Percentiles rank a stretch among this genome's conserved stretches.
phyloP scores from a whole-genome alignment of 169 alveolate species.

The Eimeria mitis region DNA sequence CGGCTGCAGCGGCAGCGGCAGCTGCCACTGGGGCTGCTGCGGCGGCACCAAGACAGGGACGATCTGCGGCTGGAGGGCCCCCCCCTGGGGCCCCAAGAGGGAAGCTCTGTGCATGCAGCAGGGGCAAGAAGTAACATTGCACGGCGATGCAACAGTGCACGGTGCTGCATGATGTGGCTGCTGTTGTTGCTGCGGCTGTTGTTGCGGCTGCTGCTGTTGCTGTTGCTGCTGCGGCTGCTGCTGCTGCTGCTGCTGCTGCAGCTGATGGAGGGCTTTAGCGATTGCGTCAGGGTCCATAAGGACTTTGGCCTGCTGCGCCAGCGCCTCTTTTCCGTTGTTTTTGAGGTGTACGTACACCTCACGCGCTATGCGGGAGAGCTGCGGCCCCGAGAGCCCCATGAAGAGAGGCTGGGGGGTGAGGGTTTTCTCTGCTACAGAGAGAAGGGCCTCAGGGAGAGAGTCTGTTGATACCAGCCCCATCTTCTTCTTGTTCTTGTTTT shows the following conservation, averaged over 20 bases:
- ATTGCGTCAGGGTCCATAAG: slow-evolving; percentile 2
- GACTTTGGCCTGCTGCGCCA: slow-evolving; percentile 32
- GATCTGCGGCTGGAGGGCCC: slow-evolving; percentile 37
- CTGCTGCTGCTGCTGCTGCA: background rate
- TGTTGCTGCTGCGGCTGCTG: background rate
- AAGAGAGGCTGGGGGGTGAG: background rate
- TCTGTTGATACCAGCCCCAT: background rate
- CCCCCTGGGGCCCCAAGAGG: background rate
- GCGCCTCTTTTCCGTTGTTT: background rate
- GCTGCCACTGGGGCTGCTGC: slow-evolving; percentile 12
- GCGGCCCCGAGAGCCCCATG: slow-evolving; percentile 14
- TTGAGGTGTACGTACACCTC: slow-evolving; percentile 47
- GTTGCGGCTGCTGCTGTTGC: background rate
- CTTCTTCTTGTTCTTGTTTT: background rate
- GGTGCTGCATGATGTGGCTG: background rate
- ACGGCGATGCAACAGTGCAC: background rate
- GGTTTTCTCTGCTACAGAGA: slow-evolving; percentile 10
- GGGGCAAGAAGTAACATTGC: background rate
- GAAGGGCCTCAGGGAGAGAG: slow-evolving; percentile 34
- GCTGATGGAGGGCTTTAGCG: slow-evolving; percentile 17
- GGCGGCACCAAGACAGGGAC: slow-evolving; percentile 22
- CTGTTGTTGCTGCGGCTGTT: background rate
- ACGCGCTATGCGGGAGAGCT: slow-evolving; percentile 47
- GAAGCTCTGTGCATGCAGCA: slow-evolving; percentile 34
- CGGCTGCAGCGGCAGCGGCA: slow-evolving; percentile 37